These are phyloP conservation scores for Solanum raphanifolium DNA, from an alignment of 257 asterid species.

Conservation along the genomic window DNA sequence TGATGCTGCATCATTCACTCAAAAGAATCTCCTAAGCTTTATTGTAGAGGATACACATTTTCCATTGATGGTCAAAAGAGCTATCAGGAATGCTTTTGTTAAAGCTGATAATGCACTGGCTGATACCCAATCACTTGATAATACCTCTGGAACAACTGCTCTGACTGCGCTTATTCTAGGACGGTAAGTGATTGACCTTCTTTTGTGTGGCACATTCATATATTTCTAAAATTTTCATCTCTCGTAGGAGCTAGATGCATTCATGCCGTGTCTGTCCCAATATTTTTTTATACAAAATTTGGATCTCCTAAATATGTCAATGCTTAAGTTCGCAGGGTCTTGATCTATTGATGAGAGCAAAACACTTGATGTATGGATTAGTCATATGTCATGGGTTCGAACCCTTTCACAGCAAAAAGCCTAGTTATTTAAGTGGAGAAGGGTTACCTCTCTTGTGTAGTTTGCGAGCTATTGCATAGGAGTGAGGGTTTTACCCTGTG, in stretches of 20 bases:
- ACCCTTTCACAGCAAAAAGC: neutral
- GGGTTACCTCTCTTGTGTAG: neutral
- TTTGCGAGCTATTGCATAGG: neutral
- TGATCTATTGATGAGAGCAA: neutral
- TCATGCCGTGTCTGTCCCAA: neutral
- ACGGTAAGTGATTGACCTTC: conserved; percentile 30
- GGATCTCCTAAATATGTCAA: neutral
- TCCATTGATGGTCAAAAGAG: conserved; percentile 48
- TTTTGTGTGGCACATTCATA: neutral
- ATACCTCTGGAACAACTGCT: conserved; percentile 68
- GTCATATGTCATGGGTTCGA: neutral
- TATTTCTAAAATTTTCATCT: neutral
- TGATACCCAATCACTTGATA: conserved; percentile 51
- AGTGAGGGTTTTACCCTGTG: neutral
- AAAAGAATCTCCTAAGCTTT: conserved; percentile 46
- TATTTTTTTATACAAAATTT: neutral
- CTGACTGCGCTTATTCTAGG: conserved; percentile 56
- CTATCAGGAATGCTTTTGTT: conserved; percentile 57
- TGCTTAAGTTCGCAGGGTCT: neutral
- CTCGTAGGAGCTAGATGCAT: neutral
- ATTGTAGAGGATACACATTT: conserved; percentile 60
- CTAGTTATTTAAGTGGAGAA: neutral
- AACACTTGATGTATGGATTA: neutral
- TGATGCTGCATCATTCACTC: conserved; percentile 73
- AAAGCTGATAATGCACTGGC: conserved; percentile 66